phyloP scores from a whole-genome alignment of 1,139 yeast genomes.

The Geotrichum fermentans region DNA sequence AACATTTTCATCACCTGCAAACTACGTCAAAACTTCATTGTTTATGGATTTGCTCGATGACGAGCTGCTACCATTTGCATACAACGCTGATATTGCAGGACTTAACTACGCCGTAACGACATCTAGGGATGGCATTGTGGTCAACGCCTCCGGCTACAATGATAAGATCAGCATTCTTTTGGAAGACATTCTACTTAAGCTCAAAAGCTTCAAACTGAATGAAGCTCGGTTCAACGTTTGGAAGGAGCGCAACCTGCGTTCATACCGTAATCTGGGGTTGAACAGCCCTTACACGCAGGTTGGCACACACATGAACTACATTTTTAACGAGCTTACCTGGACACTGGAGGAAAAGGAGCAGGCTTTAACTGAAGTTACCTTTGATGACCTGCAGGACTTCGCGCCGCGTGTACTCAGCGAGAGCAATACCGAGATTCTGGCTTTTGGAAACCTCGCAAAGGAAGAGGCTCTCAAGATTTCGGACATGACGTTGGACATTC shows the following conservation, averaged over 20 bases:
- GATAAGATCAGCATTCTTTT: slow-evolving; percentile 68
- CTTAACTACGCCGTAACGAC: slow-evolving; percentile 54
- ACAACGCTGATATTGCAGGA: slow-evolving; percentile 82
- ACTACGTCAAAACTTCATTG: slow-evolving; percentile 55
- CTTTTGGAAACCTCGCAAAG: slow-evolving; percentile 70
- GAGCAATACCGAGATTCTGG: slow-evolving; percentile 60
- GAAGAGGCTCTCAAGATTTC: slow-evolving; percentile 52
- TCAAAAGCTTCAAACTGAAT: slow-evolving; percentile 51
- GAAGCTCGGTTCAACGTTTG: slow-evolving; percentile 56
- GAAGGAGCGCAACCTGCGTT: slow-evolving; percentile 59
- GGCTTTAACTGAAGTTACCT: slow-evolving; percentile 47
- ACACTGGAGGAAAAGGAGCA: slow-evolving; percentile 55
- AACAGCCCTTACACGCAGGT: slow-evolving; percentile 69
- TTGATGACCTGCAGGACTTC: slow-evolving; percentile 49
- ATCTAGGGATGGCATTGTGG: slow-evolving; percentile 65
- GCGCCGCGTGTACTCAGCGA: slow-evolving; percentile 44
- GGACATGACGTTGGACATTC: slow-evolving; percentile 39
- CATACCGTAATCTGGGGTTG: slow-evolving; percentile 64
- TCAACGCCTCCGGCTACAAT: slow-evolving; percentile 73
- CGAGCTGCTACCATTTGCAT: slow-evolving; percentile 67
- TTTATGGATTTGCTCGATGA: slow-evolving; percentile 70
- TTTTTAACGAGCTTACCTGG: slow-evolving; percentile 71
- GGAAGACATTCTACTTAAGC: slow-evolving; percentile 52
- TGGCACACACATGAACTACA: slow-evolving; percentile 53
- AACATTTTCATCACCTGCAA: slow-evolving; percentile 52